Percentiles rank a stretch among this genome's conserved stretches.
Evolutionary conservation across 176 grass and related monocot genomes (phyloP).

Genomic region (Panicum miliaceum): DNA sequence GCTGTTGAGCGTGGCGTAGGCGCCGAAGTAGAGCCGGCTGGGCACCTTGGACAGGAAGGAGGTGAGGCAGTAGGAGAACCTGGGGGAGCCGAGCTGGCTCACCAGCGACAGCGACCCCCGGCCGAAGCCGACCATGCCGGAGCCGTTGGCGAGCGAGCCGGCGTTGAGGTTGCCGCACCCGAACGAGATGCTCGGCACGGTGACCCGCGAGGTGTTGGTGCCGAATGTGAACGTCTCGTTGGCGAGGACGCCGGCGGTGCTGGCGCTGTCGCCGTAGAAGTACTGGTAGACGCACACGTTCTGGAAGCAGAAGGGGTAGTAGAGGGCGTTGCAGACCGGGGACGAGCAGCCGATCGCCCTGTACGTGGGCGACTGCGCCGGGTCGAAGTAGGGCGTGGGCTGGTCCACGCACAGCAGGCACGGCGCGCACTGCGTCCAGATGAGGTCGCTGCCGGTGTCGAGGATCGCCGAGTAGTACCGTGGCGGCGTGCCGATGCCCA

Average conservation of each 20-base stretch:
- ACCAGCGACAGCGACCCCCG: slow-evolving; percentile 65
- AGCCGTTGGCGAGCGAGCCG: slow-evolving; percentile 64
- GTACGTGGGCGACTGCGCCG: slow-evolving; percentile 48
- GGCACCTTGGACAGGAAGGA: slow-evolving; percentile 41
- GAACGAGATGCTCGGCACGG: slow-evolving; percentile 52
- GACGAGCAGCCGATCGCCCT: slow-evolving; percentile 41
- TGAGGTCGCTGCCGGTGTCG: slow-evolving; percentile 61
- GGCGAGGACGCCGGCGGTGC: slow-evolving; percentile 63
- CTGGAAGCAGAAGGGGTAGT: slow-evolving; percentile 56
- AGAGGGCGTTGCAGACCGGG: slow-evolving; percentile 54
- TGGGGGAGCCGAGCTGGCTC: slow-evolving; percentile 50
- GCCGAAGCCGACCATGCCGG: slow-evolving; percentile 89
- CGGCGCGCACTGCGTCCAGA: slow-evolving; percentile 77
- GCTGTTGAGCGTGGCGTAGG: slow-evolving; percentile 51
- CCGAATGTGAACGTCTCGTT: slow-evolving; percentile 87
- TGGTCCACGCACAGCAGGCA: slow-evolving; percentile 72
- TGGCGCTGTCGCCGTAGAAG: slow-evolving; percentile 66
- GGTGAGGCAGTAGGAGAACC: slow-evolving; percentile 91
- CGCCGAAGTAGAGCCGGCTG: slow-evolving; percentile 80
- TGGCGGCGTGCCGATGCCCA: slow-evolving; percentile 75
- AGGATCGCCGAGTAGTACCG: slow-evolving; percentile 60
- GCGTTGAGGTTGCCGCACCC: slow-evolving; percentile 74
- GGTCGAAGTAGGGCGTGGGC: slow-evolving; percentile 59
- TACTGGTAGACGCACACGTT: slow-evolving; percentile 71
- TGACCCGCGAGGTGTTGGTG: slow-evolving; percentile 41